A percentile compares a stretch with the other conserved stretches of the same genome.
Conservation (phyloP, 371 early-diverging fungal species). For the Nematocida sp. region DNA sequence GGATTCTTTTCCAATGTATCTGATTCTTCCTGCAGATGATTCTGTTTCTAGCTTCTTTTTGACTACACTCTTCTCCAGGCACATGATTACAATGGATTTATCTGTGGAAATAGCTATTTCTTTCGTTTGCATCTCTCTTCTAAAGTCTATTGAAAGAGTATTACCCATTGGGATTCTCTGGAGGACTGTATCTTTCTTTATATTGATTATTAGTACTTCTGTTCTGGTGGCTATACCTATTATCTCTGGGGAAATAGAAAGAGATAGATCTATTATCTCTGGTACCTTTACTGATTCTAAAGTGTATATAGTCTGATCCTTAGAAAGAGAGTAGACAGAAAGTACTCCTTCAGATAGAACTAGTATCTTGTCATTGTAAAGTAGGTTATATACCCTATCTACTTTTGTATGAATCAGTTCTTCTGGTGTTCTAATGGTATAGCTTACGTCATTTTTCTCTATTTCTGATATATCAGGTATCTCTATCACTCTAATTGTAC, state of each 20-base stretch:
- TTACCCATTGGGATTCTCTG: conserved; percentile 14
- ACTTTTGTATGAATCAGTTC: background rate
- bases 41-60: background rate
- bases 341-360: background rate
- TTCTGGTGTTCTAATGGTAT: background rate
- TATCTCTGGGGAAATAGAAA: conserved; percentile 33
- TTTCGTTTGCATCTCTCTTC: conserved; percentile 3
- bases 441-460: background rate
- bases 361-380: conserved; percentile 1
- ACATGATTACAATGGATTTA: background rate
- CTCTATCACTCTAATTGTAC: background rate
- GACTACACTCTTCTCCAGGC: conserved; percentile 36
- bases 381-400: background rate
- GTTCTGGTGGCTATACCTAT: conserved; percentile 10
- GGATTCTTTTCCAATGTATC: conserved; percentile 11
- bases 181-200: conserved; percentile 36
- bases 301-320: conserved; percentile 2
- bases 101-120: conserved; percentile 19
- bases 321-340: background rate
- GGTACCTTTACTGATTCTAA: background rate
- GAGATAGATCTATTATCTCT: background rate
- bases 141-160: conserved; percentile 31
- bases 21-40: background rate
- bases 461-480: too few relatives aligned
- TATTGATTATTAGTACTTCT: conserved; percentile 9